Evolutionary conservation across 2,329 filamentous ascomycete genomes (phyloP).

Genomic region (Bipolaris victoriae): DNA sequence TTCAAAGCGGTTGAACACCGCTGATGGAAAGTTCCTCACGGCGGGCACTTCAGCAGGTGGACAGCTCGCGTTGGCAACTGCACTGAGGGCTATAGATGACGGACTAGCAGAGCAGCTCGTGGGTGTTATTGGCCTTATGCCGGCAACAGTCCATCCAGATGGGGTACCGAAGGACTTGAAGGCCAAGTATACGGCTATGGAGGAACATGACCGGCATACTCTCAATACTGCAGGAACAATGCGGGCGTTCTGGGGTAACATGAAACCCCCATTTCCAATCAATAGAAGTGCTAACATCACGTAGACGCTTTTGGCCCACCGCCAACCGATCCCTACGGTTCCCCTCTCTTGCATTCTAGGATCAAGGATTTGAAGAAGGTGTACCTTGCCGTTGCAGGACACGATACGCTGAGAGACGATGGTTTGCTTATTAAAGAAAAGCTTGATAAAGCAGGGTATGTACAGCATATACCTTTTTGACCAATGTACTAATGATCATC

Average conservation of each 20-base stretch:
- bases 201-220: slow-evolving; percentile 47
- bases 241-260: slow-evolving; percentile 40
- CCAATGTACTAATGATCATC: slow-evolving; percentile 14
- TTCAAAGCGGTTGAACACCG: slow-evolving; percentile 31
- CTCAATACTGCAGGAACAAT: slow-evolving; percentile 47
- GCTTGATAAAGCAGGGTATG: slow-evolving; percentile 36
- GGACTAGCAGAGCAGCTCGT: slow-evolving; percentile 42
- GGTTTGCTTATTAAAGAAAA: slow-evolving; percentile 41
- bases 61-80: slow-evolving; percentile 46
- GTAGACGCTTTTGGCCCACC: slow-evolving; percentile 36
- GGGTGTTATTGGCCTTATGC: slow-evolving; percentile 49
- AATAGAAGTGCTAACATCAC: neutral
- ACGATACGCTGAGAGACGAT: slow-evolving; percentile 48
- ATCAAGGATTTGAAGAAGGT: slow-evolving; percentile 41
- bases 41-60: slow-evolving; percentile 51
- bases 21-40: slow-evolving; percentile 41
- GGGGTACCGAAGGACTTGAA: slow-evolving; percentile 47
- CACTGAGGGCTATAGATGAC: slow-evolving; percentile 49
- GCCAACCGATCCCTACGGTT: slow-evolving; percentile 41
- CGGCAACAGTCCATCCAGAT: slow-evolving; percentile 47
- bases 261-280: too few relatives aligned
- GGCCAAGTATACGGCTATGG: slow-evolving; percentile 43
- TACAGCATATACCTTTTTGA: neutral
- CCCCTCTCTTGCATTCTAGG: slow-evolving; percentile 39
- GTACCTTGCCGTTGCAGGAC: slow-evolving; percentile 40